These are phyloP conservation scores for Xerocomus potaroensis DNA, from an alignment of 768 basidiomycete genomes.

Conservation along the genomic window DNA sequence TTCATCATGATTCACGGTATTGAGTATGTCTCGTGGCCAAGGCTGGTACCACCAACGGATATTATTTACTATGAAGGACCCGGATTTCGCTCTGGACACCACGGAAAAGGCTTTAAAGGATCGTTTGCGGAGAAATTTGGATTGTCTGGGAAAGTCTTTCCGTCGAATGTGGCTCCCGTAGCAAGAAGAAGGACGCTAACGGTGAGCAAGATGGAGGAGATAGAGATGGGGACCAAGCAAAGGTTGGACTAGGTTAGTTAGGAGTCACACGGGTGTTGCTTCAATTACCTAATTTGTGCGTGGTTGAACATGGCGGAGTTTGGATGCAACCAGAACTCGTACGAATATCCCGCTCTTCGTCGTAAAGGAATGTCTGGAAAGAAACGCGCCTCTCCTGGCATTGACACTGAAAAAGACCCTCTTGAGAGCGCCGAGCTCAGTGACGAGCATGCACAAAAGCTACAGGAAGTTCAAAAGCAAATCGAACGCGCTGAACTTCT, in stretches of 20 bases:
- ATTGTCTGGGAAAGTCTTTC: slow-evolving; percentile 36
- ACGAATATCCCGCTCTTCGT: slow-evolving; percentile 2
- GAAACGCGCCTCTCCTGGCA: slow-evolving; percentile 79
- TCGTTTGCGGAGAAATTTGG: slow-evolving; percentile 31
- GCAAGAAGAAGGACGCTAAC: slow-evolving; percentile 35
- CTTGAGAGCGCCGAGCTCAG: slow-evolving; percentile 63
- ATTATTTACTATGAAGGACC: slow-evolving; percentile 86
- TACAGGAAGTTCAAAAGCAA: slow-evolving; percentile 63
- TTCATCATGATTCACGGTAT: slow-evolving; percentile 87
- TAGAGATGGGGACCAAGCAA: slow-evolving; percentile 82
- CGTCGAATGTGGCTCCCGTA: slow-evolving; percentile 33
- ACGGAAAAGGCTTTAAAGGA: slow-evolving; percentile 68
- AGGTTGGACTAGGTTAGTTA: slow-evolving; percentile 58
- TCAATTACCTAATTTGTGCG: slow-evolving; percentile 8
- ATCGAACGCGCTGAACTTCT: slow-evolving; percentile 66
- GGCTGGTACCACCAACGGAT: slow-evolving; percentile 72
- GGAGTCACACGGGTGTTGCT: too few relatives aligned
- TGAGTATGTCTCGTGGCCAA: slow-evolving; percentile 94
- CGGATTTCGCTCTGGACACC: slow-evolving; percentile 71
- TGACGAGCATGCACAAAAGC: slow-evolving; percentile 68
- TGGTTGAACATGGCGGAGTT: slow-evolving; percentile 27
- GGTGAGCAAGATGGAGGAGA: slow-evolving; percentile 51
- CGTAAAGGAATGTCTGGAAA: slow-evolving; percentile 37
- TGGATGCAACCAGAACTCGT: slow-evolving; percentile 23
- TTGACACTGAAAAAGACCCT: slow-evolving; percentile 68